Base-by-base conservation (phyloP, 768 basidiomycete genomes). In the Mycena metata region DNA sequence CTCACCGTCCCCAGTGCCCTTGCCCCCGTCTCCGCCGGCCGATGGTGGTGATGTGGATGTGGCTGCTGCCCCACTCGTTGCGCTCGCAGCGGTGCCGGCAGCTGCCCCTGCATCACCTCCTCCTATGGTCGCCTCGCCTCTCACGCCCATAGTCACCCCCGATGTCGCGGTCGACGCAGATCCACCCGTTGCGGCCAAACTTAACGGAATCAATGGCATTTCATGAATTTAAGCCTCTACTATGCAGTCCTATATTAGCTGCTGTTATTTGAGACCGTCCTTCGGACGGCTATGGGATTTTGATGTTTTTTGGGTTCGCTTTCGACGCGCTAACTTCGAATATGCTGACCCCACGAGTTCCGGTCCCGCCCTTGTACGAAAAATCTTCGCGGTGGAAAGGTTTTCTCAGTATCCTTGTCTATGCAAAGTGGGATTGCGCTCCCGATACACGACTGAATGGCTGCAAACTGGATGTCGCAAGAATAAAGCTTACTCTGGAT, bases 51-150 rank as follows among this genome's bases (percentile, higher is more conserved):
- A 47, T 43, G 35, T 26, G 43, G 68, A 64, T 60, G 59, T 24
- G 68, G 33, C 59, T 19, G 59, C 63, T 65, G 63, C 36, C 63
- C 15, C 63, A 35, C 43, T 39, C 35, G 52, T 26, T 65, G 52
- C 23, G 35, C 45, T 36, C 11, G 54, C 51, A 61, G 68, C 58
- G 51, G 26, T 17, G 52, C 12, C 57, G 62, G 60, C 58, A 64
- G 47, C 41, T n/a, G 58, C 46, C 63, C 63, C 52, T 47, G 51
- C 52, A 56, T 69, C 63, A 60, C 68, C 63, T 56, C 67, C 47
- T n/a, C 3, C 3, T 17, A 52, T 6, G 1, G 39, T n/a, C 15
- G 23, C 43, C 10, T 19, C 42, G 15, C 45, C 41, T 21, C n/a
- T 39, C n/a, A 23, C 55, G 13, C 42, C 45, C 17, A 30, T 30